phyloP scores from a whole-genome alignment of 106 monocot species.

The Ottelia alismoides region DNA sequence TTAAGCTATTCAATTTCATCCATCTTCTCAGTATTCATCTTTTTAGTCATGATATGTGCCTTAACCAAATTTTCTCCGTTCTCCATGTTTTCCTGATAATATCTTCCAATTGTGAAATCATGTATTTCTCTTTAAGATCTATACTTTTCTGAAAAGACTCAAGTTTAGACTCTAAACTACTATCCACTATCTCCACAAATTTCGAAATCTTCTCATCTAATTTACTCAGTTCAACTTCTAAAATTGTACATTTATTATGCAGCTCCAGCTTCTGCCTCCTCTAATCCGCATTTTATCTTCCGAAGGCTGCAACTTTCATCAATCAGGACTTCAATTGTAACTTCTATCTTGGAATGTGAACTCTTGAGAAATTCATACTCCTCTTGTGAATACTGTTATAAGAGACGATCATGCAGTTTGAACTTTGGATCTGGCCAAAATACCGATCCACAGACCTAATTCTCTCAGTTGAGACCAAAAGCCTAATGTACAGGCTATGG shows the following conservation, averaged over 20 bases:
- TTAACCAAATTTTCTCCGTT: conserved; percentile 43
- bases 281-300: conserved; percentile 37
- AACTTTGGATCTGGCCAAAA: too few relatives aligned
- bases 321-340: conserved; percentile 48
- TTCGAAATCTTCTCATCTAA: conserved; percentile 36
- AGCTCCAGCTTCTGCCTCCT: conserved; percentile 67
- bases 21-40: conserved; percentile 45
- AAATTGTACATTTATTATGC: conserved; percentile 40
- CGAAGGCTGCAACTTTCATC: conserved; percentile 71
- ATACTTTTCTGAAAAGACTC: conserved; percentile 51
- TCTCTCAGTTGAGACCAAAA: too few relatives aligned
- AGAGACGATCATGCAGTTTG: too few relatives aligned
- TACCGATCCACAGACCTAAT: too few relatives aligned
- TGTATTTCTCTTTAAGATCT: conserved; percentile 41
- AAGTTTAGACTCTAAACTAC: conserved; percentile 51
- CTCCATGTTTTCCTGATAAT: conserved; percentile 51
- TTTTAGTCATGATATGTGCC: conserved; percentile 24
- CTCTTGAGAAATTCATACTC: conserved; percentile 48
- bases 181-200: conserved; percentile 28
- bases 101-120: conserved; percentile 45
- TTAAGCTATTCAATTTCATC: conserved; percentile 64
- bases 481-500: too few relatives aligned
- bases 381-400: too few relatives aligned
- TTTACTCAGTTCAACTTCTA: conserved; percentile 54
- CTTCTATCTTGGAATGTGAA: conserved; percentile 55